A percentile compares a stretch with the other conserved stretches of the same genome.
phyloP scores from a whole-genome alignment of 116 monocot genomes.

The Thalassia testudinum region DNA sequence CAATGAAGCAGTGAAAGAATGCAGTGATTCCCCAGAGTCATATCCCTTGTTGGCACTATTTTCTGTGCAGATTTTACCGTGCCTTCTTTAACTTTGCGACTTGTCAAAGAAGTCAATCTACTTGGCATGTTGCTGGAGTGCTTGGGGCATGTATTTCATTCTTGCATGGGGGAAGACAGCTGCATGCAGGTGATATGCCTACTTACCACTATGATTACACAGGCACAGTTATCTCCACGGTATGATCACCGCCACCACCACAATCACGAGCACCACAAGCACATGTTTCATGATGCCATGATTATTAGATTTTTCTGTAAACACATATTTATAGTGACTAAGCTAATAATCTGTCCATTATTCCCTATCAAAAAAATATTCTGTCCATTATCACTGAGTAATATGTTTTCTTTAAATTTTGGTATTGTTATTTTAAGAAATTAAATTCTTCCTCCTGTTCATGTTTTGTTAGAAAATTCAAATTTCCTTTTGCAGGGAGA shows the following conservation, averaged over 20 bases:
- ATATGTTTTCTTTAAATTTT: too few relatives aligned
- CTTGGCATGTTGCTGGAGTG: constrained; percentile 50
- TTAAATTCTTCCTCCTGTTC: neutral
- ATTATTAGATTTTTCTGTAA: too few relatives aligned
- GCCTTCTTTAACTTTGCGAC: constrained; percentile 44
- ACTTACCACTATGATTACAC: too few relatives aligned
- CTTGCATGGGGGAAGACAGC: constrained; percentile 50
- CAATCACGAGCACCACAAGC: too few relatives aligned
- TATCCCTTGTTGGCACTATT: constrained; percentile 48
- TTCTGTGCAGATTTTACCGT: constrained; percentile 97
- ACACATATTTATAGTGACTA: too few relatives aligned
- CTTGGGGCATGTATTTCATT: constrained; percentile 37
- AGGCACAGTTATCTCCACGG: too few relatives aligned
- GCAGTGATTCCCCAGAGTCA: constrained; percentile 19
- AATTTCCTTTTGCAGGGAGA: constrained; percentile 30
- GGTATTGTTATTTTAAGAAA: too few relatives aligned
- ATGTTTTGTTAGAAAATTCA: neutral
- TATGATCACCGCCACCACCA: too few relatives aligned
- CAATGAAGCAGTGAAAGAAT: constrained; percentile 28
- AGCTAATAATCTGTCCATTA: too few relatives aligned
- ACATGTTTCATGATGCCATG: too few relatives aligned
- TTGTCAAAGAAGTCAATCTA: constrained; percentile 65
- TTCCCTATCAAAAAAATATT: too few relatives aligned
- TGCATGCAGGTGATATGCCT: constrained; percentile 58
- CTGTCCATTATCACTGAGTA: too few relatives aligned